Conservation (phyloP, 164 flowering plant species). For the Nymphaea colorata region DNA sequence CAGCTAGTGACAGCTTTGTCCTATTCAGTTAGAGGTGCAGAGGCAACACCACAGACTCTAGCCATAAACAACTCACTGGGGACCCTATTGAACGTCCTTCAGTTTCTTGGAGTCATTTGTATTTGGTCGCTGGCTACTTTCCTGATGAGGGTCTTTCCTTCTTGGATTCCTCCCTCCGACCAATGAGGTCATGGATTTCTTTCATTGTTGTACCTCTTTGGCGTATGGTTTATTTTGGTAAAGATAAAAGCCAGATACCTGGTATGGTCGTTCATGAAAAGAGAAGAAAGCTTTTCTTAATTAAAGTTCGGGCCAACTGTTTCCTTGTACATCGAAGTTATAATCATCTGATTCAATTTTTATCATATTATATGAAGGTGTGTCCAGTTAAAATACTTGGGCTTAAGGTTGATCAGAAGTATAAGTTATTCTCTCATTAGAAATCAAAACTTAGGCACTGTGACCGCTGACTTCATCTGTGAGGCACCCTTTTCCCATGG, state of each 20-base stretch:
- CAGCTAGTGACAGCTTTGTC: conserved; percentile 94
- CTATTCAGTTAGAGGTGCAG: conserved; percentile 88
- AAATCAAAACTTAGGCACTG: too few relatives aligned
- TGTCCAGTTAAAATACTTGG: too few relatives aligned
- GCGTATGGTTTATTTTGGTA: too few relatives aligned
- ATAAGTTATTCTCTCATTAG: too few relatives aligned
- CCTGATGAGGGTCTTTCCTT: conserved; percentile 66
- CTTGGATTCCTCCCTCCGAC: conserved; percentile 21
- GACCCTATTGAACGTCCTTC: conserved; percentile 76
- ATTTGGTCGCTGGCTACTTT: conserved; percentile 90
- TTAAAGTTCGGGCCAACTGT: not conserved
- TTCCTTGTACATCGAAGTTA: not conserved
- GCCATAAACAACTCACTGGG: conserved; percentile 78
- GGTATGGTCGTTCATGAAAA: not conserved
- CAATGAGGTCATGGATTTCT: conserved; percentile 10
- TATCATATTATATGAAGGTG: not conserved
- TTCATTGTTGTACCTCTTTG: too few relatives aligned
- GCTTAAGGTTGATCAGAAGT: too few relatives aligned
- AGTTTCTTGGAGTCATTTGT: conserved; percentile 80
- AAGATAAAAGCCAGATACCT: not conserved
- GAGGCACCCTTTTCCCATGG: too few relatives aligned
- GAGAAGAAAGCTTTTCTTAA: not conserved
- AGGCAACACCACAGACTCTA: conserved; percentile 74
- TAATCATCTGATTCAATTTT: not conserved
- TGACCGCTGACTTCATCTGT: too few relatives aligned